Base-by-base conservation (phyloP, 371 early-diverging fungal genomes). In the Actinomucor elegans region DNA sequence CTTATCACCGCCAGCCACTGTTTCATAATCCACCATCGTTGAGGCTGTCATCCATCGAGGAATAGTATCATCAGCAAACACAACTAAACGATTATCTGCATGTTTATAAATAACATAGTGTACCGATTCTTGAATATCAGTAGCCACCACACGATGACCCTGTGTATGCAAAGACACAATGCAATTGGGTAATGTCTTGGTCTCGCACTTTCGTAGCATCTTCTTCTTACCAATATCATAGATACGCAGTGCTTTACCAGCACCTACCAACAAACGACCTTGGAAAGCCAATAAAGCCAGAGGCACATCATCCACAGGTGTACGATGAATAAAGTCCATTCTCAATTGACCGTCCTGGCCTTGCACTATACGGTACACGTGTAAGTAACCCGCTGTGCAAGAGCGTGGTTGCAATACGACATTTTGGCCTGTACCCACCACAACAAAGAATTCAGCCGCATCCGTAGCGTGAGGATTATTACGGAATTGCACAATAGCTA, bases 11-110 rank as follows among this genome's bases (percentile, higher is more conserved):
- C 85, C 91, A 1, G 86, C 93, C 1, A 94, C 81, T 4, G 99
- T 97, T 58, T 97, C 93, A 58, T 94, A 94, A 67, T 97, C 98
- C 15, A 96, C 61, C 85, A 91, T 86, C 7, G 79, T 59, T 5
- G 89, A 75, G 31, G 85, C 71, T 18, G 96, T 93, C 46, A 88
- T 81, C 87, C 89, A 94, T 35, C 97, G 86, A 34, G 93, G 91
- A n/a, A 84, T 62, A n/a, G 91, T 82, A 68, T 99, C 99, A 64
- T 97, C 97, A 23, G 96, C 95, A 79, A 95, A 90, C 2, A 93
- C 77, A 7, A 85, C 82, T 64, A 99, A 85, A 11, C 86, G 84
- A 67, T 94, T 93, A 48, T 94, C 89, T 0, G 69, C 59, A 34
- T 71, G 81, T 18, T 84, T 72, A 65, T 92, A 97, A 6, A 81